These are phyloP conservation scores for Diddensiella transvaalensis DNA, from an alignment of 805 yeast species.

Conservation along the genomic window DNA sequence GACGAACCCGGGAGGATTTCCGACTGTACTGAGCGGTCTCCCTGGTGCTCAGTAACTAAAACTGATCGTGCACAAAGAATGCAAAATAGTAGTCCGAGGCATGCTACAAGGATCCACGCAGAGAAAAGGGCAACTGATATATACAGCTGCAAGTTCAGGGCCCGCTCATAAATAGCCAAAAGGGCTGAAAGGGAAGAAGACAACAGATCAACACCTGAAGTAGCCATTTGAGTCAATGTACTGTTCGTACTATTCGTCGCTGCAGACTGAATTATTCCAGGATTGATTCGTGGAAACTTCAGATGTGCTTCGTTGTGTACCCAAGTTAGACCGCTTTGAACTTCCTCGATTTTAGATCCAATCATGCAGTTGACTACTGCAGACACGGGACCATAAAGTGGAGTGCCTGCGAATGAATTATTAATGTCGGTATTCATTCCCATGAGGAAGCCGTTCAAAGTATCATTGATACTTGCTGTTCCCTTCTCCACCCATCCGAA, in stretches of 20 bases:
- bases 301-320: constrained; percentile 59
- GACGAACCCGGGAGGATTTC: no score
- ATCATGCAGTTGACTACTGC: constrained; percentile 76
- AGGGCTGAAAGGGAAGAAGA: constrained; percentile 1
- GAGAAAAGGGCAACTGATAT: constrained; percentile 10
- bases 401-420: constrained; percentile 63
- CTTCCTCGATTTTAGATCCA: constrained; percentile 61
- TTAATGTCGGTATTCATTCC: constrained; percentile 58
- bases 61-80: background rate
- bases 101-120: constrained; percentile 16
- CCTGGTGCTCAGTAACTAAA: background rate
- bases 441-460: constrained; percentile 54
- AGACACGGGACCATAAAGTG: constrained; percentile 58
- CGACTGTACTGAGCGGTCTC: background rate
- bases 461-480: constrained; percentile 54
- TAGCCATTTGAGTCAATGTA: constrained; percentile 4
- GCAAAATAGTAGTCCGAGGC: constrained; percentile 12
- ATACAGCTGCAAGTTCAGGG: constrained; percentile 15
- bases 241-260: constrained; percentile 3
- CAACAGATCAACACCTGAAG: background rate
- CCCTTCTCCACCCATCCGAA: constrained; percentile 64
- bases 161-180: constrained; percentile 9
- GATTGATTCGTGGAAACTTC: constrained; percentile 50
- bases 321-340: constrained; percentile 79
- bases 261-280: constrained; percentile 14